Percentiles rank a stretch among this genome's conserved stretches.
Conservation (phyloP, 805 yeast species). For the Candida corydali region DNA sequence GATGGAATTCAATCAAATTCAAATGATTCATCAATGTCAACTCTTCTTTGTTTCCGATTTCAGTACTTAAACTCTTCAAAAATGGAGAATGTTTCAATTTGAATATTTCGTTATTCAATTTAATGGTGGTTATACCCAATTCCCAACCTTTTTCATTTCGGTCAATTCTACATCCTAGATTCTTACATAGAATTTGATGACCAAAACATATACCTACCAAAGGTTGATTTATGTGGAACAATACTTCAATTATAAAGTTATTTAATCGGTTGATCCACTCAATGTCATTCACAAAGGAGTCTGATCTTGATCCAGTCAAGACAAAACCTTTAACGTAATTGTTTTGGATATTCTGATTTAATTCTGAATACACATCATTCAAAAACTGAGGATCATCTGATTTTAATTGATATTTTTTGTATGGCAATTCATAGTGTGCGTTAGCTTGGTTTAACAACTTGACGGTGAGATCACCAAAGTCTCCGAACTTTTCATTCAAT, state of each 20-base stretch:
- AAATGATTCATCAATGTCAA: conserved; percentile 30
- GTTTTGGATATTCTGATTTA: conserved; percentile 21
- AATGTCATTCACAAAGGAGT: conserved; percentile 36
- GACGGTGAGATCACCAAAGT: conserved; percentile 48
- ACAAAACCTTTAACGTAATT: conserved; percentile 38
- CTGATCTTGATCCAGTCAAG: conserved; percentile 51
- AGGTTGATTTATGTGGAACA: conserved; percentile 27
- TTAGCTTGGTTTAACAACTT: conserved; percentile 20
- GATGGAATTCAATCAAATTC: conserved; percentile 35
- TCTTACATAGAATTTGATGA: conserved; percentile 72
- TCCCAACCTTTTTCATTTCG: conserved; percentile 71
- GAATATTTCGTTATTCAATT: conserved; percentile 39
- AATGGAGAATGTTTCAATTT: conserved; percentile 20
- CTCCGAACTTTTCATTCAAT: conserved; percentile 37
- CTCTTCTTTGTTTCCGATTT: conserved; percentile 37
- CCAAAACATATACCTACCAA: conserved; percentile 81
- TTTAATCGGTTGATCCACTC: conserved; percentile 41
- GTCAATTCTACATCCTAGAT: conserved; percentile 57
- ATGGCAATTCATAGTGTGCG: not conserved
- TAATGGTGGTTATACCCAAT: conserved; percentile 52
- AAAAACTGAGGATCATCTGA: not conserved
- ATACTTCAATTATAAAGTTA: conserved; percentile 24
- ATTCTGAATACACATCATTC: conserved; percentile 10
- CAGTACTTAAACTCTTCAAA: no score
- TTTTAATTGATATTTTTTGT: conserved; percentile 14